Evolutionary conservation across 2,329 filamentous ascomycete genomes (phyloP), one percentile per base, ranked within the genome.

Genomic region (Ophiostoma ips): DNA sequence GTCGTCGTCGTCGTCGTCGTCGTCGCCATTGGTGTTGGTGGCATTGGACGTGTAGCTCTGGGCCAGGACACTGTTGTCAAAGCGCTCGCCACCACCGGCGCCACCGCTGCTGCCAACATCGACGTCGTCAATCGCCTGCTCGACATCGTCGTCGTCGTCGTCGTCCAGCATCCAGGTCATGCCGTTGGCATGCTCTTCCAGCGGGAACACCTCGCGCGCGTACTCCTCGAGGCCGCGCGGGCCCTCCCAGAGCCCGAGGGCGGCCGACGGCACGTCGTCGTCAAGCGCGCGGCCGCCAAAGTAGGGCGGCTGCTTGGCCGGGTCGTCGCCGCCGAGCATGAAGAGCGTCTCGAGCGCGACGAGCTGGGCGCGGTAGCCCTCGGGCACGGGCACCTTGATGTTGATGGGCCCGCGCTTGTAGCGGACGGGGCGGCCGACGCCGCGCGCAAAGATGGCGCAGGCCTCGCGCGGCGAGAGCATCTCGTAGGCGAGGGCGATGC

Each of bases 171-270:
- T 96, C 92, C 92, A 98, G 15, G 84, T 87, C 61, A 92, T 69
- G 5, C 90, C 90, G 63, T 96, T 96, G 31, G 88, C 87, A 58
- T 89, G 84, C 67, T 98, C 92, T 65, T 98, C 92, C 12, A 95
- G 75, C 0, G 87, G 87, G 60, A 96, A 96, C 28, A 94, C 88
- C 63, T 96, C 92, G 46, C 85, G 76, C 1, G 90, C 90, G 63
- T 96, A 98, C 66, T 96, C 92, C 62, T 95, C 88, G 58, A 96
- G 76, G 30, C 87, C 85, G 50, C 92, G 76, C 57, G 87, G 87
- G 4, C 88, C 92, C 62, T 94, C 87, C 92, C 92, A 96, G 21
- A 98, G 69, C 58, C 83, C 76, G 54, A 90, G 71, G 1, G 89
- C 86, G 57, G 87, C 80, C 9, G 76, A 73, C 0, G 88, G 87